These are phyloP conservation scores for Trichoderma polysporum DNA, from an alignment of 2,329 filamentous ascomycete species.

Conservation along the genomic window DNA sequence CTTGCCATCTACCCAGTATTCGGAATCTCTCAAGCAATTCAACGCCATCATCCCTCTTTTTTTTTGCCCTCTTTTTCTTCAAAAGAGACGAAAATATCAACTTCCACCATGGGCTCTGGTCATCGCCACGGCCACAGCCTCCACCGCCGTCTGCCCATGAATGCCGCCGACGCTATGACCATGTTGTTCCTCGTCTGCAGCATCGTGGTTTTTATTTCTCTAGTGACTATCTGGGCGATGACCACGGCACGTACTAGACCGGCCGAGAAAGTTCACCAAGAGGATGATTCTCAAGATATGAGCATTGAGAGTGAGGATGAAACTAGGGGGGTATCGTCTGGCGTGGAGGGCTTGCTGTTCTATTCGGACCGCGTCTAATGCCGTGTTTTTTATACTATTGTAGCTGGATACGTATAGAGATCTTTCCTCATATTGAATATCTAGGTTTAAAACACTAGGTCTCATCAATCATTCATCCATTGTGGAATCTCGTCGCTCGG, in stretches of 20 bases:
- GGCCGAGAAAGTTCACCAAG: not conserved
- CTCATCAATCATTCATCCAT: not conserved
- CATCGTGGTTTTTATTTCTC: not conserved
- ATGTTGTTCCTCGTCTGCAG: not conserved
- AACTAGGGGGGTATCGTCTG: not conserved
- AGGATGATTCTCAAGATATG: not conserved
- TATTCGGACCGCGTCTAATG: constrained; percentile 1
- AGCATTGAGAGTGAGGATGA: not conserved
- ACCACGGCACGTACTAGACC: not conserved
- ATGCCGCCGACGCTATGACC: not conserved
- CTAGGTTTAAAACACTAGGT: no score
- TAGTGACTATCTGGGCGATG: not conserved
- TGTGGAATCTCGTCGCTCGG: not conserved
- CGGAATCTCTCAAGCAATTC: not conserved
- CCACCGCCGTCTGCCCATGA: not conserved
- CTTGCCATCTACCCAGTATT: not conserved
- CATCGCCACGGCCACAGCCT: not conserved
- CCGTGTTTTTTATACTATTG: not conserved
- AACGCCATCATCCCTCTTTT: no score
- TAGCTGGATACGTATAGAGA: not conserved
- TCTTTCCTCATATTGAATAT: no score
- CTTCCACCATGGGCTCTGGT: not conserved
- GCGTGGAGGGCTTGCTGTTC: not conserved
- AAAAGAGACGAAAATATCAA: not conserved
- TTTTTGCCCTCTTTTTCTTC: not conserved